These are phyloP conservation scores for Chrysopogon serrulatus DNA, from an alignment of 176 grass and related monocot genomes.

Conservation along the genomic window DNA sequence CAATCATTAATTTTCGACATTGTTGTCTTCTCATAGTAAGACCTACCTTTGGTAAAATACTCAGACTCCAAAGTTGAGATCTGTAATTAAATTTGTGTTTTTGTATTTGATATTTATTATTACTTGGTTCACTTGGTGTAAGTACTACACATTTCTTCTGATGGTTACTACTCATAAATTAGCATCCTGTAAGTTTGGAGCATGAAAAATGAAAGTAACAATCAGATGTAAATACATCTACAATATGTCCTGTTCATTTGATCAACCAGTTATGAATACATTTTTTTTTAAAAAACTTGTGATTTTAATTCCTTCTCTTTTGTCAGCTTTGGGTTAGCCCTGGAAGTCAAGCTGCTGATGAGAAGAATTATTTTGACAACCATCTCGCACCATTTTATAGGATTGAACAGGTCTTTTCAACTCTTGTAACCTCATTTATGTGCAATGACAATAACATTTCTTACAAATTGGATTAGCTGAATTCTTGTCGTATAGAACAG, in stretches of 20 bases:
- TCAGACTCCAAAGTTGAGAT: neutral
- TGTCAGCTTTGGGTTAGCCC: slow-evolving; percentile 92
- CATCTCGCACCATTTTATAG: slow-evolving; percentile 98
- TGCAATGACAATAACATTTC: slow-evolving; percentile 1
- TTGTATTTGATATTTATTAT: neutral
- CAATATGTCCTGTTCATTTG: neutral
- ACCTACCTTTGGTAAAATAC: slow-evolving; percentile 13
- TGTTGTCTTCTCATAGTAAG: neutral
- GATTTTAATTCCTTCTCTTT: slow-evolving; percentile 19
- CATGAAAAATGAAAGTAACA: neutral
- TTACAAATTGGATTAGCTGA: slow-evolving; percentile 7
- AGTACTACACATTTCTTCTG: neutral
- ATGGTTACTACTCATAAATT: neutral
- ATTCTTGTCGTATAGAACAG: neutral
- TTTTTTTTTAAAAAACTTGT: neutral
- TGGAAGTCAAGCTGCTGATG: slow-evolving; percentile 64
- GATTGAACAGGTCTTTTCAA: slow-evolving; percentile 79
- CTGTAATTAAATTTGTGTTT: neutral
- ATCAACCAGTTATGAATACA: neutral
- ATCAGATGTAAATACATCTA: slow-evolving; percentile 1
- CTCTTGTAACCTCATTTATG: slow-evolving; percentile 9
- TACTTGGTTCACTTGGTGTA: neutral
- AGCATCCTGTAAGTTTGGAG: neutral
- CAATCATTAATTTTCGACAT: neutral
- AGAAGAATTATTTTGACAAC: slow-evolving; percentile 94